Evolutionary conservation across 2,329 filamentous ascomycete species (phyloP).

Genomic region (Colletotrichum sp.): DNA sequence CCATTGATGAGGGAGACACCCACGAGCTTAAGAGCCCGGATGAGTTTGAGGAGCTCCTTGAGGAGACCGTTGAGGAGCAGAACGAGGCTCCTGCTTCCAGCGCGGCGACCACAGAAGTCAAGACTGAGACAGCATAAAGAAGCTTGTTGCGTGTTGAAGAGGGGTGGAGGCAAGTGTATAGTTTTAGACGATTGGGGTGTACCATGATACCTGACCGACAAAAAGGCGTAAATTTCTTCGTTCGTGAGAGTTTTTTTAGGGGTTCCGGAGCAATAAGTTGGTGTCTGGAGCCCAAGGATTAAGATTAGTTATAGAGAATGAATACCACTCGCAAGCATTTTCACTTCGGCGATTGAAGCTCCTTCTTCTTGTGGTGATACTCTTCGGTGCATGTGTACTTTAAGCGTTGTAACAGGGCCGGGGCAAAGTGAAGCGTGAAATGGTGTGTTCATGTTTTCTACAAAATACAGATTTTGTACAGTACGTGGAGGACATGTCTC

Average conservation of each 20-base stretch:
- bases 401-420: background rate
- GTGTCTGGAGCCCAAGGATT: constrained; percentile 5
- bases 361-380: background rate
- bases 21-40: constrained; percentile 18
- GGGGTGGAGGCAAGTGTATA: constrained; percentile 1
- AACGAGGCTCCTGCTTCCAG: background rate
- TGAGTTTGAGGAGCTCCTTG: constrained; percentile 16
- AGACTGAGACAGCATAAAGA: constrained; percentile 5
- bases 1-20: background rate
- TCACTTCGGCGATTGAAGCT: background rate
- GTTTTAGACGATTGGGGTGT: constrained; percentile 22
- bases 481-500: constrained; percentile 2
- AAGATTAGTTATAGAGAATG: constrained; percentile 20
- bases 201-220: constrained; percentile 22
- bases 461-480: constrained; percentile 20
- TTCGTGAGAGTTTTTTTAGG: constrained; percentile 7
- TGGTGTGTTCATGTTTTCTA: constrained; percentile 16
- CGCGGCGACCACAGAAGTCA: background rate
- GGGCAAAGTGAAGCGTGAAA: background rate
- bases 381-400: background rate
- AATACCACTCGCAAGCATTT: constrained; percentile 1
- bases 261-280: constrained; percentile 9
- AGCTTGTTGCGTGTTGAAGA: background rate
- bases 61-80: background rate
- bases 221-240: constrained; percentile 22